phyloP scores from a whole-genome alignment of 306 rosid genomes.

The Oemleria cerasiformis region DNA sequence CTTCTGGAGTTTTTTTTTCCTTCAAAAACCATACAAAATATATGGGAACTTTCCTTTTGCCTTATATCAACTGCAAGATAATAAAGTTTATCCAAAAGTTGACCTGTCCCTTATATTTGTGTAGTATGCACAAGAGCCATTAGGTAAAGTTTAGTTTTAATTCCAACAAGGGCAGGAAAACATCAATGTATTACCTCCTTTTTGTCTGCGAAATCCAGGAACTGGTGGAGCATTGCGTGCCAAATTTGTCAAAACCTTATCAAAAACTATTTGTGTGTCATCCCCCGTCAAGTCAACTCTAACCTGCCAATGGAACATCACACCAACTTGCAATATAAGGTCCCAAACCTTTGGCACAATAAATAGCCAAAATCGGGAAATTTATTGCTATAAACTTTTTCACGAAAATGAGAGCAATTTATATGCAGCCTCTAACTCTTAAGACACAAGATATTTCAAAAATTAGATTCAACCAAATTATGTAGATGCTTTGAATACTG shows the following conservation, averaged over 20 bases:
- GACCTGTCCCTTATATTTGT: not conserved
- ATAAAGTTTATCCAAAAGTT: not conserved
- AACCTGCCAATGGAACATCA: slow-evolving; percentile 45
- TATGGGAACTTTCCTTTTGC: not conserved
- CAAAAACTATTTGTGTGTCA: slow-evolving; percentile 68
- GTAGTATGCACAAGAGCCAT: not conserved
- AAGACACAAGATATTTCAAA: not conserved
- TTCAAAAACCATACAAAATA: not conserved
- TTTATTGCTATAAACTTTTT: not conserved
- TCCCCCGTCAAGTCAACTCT: slow-evolving; percentile 69
- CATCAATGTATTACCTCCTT: slow-evolving; percentile 60
- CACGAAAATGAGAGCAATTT: not conserved
- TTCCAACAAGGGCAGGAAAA: not conserved
- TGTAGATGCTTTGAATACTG: not conserved
- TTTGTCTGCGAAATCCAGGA: slow-evolving; percentile 81
- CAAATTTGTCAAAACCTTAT: slow-evolving; percentile 51
- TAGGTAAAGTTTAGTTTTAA: not conserved
- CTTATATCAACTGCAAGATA: not conserved
- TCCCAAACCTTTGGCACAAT: not conserved
- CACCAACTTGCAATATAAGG: slow-evolving; percentile 10
- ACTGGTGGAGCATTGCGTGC: slow-evolving; percentile 73
- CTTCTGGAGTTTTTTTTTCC: not conserved
- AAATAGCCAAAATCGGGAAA: not conserved
- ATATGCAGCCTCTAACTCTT: not conserved
- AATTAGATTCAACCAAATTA: not conserved